phyloP scores from a whole-genome alignment of 2,329 filamentous ascomycete species.

The Bipolaris victoriae region DNA sequence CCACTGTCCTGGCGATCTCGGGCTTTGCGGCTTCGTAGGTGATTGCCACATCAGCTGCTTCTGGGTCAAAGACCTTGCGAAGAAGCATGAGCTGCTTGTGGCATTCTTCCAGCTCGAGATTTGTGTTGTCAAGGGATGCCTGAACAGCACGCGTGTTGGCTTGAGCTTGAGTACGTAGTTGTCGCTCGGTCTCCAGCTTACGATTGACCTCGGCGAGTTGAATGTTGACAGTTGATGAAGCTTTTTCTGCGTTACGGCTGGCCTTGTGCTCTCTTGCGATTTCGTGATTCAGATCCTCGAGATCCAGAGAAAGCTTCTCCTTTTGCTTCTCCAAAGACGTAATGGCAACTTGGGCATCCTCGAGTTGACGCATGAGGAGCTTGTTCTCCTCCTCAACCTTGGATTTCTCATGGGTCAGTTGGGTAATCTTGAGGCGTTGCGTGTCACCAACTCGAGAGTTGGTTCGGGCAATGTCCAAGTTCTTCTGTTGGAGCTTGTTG shows the following conservation, averaged over 20 bases:
- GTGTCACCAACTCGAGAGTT: constrained; percentile 84
- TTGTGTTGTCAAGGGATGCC: constrained; percentile 75
- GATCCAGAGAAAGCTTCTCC: constrained; percentile 83
- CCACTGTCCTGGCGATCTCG: constrained; percentile 70
- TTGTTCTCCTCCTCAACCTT: constrained; percentile 82
- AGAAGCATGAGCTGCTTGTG: constrained; percentile 79
- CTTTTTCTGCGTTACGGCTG: constrained; percentile 88
- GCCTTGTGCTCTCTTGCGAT: constrained; percentile 87
- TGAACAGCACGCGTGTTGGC: constrained; percentile 83
- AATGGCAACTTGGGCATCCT: constrained; percentile 81
- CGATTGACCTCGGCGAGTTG: constrained; percentile 90
- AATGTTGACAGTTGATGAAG: constrained; percentile 76
- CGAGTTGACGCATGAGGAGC: constrained; percentile 81
- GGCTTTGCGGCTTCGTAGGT: constrained; percentile 72
- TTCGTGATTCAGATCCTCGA: constrained; percentile 94
- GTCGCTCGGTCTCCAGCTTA: constrained; percentile 87
- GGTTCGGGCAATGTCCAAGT: constrained; percentile 90
- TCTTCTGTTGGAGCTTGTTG: constrained; percentile 97
- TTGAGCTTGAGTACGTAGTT: constrained; percentile 84
- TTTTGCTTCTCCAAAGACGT: constrained; percentile 90
- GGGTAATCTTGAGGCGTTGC: constrained; percentile 75
- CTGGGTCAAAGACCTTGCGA: constrained; percentile 86
- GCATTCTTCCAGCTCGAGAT: constrained; percentile 80
- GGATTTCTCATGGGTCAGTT: constrained; percentile 81
- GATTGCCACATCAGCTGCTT: constrained; percentile 68